A percentile compares a stretch with the other conserved stretches of the same genome.
Conservation (phyloP, 305 asterid species). For the Galium porrigens region DNA sequence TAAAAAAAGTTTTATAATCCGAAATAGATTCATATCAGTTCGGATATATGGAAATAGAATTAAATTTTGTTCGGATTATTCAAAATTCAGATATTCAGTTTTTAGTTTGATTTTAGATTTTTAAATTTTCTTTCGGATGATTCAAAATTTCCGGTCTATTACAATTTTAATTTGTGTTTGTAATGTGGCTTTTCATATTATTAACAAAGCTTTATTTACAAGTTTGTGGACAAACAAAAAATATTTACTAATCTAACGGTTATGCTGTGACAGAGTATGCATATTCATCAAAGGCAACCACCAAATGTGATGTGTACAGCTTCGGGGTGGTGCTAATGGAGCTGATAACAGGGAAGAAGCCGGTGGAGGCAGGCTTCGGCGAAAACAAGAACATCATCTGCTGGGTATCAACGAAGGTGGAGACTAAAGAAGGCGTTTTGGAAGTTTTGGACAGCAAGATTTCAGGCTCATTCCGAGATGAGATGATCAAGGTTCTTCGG, state of each 20-base stretch:
- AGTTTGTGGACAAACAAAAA: too few relatives aligned
- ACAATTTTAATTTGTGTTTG: not conserved
- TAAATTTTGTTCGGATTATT: too few relatives aligned
- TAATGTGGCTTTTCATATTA: not conserved
- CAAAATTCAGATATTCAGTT: too few relatives aligned
- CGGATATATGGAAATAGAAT: too few relatives aligned
- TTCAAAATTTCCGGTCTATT: too few relatives aligned
- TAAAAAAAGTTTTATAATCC: too few relatives aligned
- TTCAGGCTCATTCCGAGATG: conserved; percentile 40
- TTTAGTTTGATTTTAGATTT: too few relatives aligned
- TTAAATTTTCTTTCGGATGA: too few relatives aligned
- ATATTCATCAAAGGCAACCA: conserved; percentile 70
- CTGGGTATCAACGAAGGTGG: conserved; percentile 62
- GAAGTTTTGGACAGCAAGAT: conserved; percentile 55
- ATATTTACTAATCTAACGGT: too few relatives aligned
- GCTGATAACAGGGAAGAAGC: conserved; percentile 66
- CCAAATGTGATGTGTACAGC: conserved; percentile 86
- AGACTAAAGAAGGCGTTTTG: conserved; percentile 44
- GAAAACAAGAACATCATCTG: conserved; percentile 62
- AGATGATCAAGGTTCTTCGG: conserved; percentile 66
- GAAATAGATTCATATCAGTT: too few relatives aligned
- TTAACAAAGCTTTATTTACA: not conserved
- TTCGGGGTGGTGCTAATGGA: conserved; percentile 84
- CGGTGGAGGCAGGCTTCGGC: conserved; percentile 71
- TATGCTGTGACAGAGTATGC: conserved; percentile 50